Conservation (phyloP, 352 stramenopile species). For the Globisporangium yorkense region DNA sequence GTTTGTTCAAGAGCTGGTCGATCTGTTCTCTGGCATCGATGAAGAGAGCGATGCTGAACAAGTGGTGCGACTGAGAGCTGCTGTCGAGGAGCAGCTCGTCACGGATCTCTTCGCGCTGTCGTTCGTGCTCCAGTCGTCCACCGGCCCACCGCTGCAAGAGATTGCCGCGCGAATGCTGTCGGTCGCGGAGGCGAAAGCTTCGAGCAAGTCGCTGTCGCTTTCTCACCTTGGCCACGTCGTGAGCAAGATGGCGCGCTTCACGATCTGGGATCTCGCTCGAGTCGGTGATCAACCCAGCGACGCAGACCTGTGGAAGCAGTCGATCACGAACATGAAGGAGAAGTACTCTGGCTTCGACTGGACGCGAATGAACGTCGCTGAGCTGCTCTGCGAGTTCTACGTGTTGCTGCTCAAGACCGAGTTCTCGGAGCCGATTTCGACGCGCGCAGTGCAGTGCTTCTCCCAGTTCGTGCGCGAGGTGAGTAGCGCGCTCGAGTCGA, state of each 20-base stretch:
- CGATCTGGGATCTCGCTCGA: constrained; percentile 44
- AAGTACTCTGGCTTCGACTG: constrained; percentile 68
- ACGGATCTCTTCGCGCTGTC: constrained; percentile 70
- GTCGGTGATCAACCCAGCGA: constrained; percentile 20
- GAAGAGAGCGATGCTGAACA: background rate
- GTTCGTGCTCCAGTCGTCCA: constrained; percentile 38
- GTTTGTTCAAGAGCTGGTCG: constrained; percentile 30
- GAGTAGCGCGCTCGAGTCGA: constrained; percentile 26
- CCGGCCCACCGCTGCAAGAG: constrained; percentile 18
- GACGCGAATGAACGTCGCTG: constrained; percentile 50
- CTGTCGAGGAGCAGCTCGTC: constrained; percentile 49
- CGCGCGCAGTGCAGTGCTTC: constrained; percentile 58
- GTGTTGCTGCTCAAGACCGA: constrained; percentile 39
- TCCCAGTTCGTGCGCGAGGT: constrained; percentile 51
- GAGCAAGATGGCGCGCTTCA: constrained; percentile 64
- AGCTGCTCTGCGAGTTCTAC: constrained; percentile 57
- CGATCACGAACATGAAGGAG: constrained; percentile 56
- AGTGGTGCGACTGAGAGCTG: constrained; percentile 3
- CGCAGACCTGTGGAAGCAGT: constrained; percentile 30
- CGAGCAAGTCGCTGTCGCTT: constrained; percentile 31
- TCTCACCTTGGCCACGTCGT: constrained; percentile 56
- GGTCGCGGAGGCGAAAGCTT: constrained; percentile 40
- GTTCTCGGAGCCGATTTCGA: constrained; percentile 36
- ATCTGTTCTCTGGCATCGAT: background rate
- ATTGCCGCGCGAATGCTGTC: constrained; percentile 37